A percentile compares a stretch with the other conserved stretches of the same genome.
phyloP scores from a whole-genome alignment of 371 early-diverging fungal species.

The Saksenaea vasiformis region DNA sequence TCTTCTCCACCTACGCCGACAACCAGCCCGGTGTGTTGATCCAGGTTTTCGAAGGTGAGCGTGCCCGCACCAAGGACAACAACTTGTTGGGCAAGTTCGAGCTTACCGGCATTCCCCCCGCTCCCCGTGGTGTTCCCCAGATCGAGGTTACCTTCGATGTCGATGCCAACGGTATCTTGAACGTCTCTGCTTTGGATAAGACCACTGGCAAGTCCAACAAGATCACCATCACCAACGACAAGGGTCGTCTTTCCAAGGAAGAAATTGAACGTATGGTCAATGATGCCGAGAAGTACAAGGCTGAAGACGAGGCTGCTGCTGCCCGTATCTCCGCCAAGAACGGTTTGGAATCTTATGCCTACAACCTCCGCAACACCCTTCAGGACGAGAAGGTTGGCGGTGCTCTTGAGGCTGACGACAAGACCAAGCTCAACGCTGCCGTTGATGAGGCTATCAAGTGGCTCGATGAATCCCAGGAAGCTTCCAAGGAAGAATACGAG shows the following conservation, averaged over 20 bases:
- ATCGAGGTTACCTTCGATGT: constrained; percentile 98
- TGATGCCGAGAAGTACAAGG: constrained; percentile 97
- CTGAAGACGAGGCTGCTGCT: constrained; percentile 91
- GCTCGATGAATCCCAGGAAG: constrained; percentile 88
- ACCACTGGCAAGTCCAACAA: constrained; percentile 92
- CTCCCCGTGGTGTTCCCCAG: constrained; percentile 97
- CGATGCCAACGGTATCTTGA: constrained; percentile 98
- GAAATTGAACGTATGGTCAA: constrained; percentile 97
- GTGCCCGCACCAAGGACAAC: constrained; percentile 84
- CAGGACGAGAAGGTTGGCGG: constrained; percentile 84
- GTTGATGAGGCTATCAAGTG: constrained; percentile 84
- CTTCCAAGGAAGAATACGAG: constrained; percentile 94
- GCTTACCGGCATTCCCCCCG: constrained; percentile 89
- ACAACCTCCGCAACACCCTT: constrained; percentile 90
- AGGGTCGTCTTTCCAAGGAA: constrained; percentile 96
- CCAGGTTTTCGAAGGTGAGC: constrained; percentile 87
- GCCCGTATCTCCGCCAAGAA: constrained; percentile 89
- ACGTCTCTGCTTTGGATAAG: constrained; percentile 96
- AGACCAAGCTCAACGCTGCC: constrained; percentile 78
- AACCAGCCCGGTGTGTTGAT: constrained; percentile 87
- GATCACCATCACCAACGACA: constrained; percentile 98
- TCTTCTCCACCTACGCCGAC: constrained; percentile 90
- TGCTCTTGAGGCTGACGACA: constrained; percentile 85
- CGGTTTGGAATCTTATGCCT: constrained; percentile 91
- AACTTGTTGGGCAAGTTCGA: constrained; percentile 85